phyloP scores from a whole-genome alignment of 2,329 filamentous ascomycete genomes.

The Cercospora zeina region DNA sequence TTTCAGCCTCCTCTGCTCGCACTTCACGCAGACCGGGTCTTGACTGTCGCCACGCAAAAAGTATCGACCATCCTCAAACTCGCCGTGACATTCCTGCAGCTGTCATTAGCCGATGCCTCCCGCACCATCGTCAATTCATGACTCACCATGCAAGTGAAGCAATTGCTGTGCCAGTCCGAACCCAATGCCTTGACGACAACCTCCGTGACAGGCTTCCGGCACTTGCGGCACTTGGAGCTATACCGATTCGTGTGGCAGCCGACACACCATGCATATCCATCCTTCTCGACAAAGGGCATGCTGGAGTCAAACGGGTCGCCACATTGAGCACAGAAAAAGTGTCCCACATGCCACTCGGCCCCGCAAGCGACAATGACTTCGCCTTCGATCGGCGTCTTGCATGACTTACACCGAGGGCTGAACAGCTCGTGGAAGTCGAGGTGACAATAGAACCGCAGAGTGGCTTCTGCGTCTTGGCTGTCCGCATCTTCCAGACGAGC shows the following conservation, averaged over 20 bases:
- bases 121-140: neutral
- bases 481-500: slow-evolving; percentile 54
- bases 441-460: slow-evolving; percentile 89
- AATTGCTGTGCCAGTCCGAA: slow-evolving; percentile 88
- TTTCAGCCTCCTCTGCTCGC: slow-evolving; percentile 63
- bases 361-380: slow-evolving; percentile 93
- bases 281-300: slow-evolving; percentile 91
- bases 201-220: slow-evolving; percentile 80
- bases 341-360: slow-evolving; percentile 93
- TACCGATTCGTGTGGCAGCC: slow-evolving; percentile 89
- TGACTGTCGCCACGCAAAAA: slow-evolving; percentile 61
- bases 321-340: slow-evolving; percentile 99
- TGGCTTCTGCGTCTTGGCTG: slow-evolving; percentile 64
- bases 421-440: slow-evolving; percentile 98
- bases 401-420: slow-evolving; percentile 90
- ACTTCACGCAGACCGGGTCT: slow-evolving; percentile 62
- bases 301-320: slow-evolving; percentile 70
- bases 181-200: slow-evolving; percentile 87
- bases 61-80: slow-evolving; percentile 63
- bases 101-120: slow-evolving; percentile 6
- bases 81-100: slow-evolving; percentile 58
- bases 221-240: slow-evolving; percentile 83
- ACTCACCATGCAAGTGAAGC: slow-evolving; percentile 74
- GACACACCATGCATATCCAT: slow-evolving; percentile 96
- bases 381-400: slow-evolving; percentile 92